Conservation (phyloP, 1,284 basidiomycete species). For the Ceratobasidium sp. region DNA sequence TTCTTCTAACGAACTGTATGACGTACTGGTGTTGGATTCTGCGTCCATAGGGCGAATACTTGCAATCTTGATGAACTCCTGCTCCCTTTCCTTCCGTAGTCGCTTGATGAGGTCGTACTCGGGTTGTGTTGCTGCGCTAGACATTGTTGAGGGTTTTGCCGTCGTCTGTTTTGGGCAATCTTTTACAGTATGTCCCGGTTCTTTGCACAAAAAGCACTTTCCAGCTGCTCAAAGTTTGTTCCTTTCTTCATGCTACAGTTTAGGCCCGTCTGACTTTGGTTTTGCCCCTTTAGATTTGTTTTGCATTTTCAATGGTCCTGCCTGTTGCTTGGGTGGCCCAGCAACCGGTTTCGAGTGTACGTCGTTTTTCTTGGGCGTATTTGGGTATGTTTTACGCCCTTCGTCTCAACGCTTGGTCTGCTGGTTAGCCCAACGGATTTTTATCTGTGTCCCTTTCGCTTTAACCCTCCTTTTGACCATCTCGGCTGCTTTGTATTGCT, state of each 20-base stretch:
- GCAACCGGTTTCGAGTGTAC: background rate
- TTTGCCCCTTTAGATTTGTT: background rate
- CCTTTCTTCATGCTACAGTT: background rate
- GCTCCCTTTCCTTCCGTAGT: background rate
- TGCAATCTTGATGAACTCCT: background rate
- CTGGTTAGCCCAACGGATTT: background rate
- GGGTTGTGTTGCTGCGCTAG: background rate
- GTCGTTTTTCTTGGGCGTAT: background rate
- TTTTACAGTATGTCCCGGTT: constrained; percentile 30
- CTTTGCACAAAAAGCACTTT: constrained; percentile 41
- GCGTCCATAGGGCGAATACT: background rate
- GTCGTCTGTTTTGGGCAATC: constrained; percentile 36
- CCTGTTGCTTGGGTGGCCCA: no score
- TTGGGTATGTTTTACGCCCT: background rate
- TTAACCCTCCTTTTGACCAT: background rate
- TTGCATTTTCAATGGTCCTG: background rate
- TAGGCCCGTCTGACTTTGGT: background rate
- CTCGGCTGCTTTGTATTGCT: background rate
- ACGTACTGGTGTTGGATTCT: background rate
- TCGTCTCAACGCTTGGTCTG: background rate
- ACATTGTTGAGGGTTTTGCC: background rate
- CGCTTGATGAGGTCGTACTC: background rate
- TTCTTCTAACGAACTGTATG: background rate
- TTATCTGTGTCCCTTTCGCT: background rate
- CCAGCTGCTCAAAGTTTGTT: constrained; percentile 35